Evolutionary conservation across 495 filamentous ascomycete genomes (phyloP).

Genomic region (Aspergillus steynii): DNA sequence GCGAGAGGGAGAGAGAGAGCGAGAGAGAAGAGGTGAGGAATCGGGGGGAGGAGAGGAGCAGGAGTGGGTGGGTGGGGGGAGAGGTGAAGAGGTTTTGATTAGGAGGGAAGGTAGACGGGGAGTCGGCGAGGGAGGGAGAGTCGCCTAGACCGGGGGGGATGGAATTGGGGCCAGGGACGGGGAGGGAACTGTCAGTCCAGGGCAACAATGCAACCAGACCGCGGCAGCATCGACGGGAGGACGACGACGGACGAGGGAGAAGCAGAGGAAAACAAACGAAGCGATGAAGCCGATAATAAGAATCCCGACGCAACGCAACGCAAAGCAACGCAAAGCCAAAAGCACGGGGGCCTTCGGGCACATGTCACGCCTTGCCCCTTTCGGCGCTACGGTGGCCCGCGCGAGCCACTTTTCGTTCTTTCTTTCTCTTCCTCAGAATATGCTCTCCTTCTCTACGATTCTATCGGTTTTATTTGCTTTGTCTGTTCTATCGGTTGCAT

Average conservation of each 20-base stretch:
- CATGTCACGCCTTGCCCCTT: constrained; percentile 28
- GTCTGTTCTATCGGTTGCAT: no score
- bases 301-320: no score
- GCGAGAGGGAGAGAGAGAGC: no score
- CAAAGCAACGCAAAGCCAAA: constrained; percentile 7
- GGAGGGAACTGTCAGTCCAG: no score
- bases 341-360: constrained; percentile 28
- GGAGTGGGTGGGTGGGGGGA: constrained; percentile 21
- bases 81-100: constrained; percentile 1
- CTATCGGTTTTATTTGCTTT: no score
- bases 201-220: no score
- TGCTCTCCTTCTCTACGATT: no score
- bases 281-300: background rate
- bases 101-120: background rate
- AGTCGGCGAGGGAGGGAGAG: constrained; percentile 10
- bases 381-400: constrained; percentile 21
- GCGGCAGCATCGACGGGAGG: no score
- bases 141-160: constrained; percentile 1
- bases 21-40: no score
- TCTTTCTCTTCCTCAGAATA: constrained; percentile 3
- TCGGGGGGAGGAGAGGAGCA: constrained; percentile 22
- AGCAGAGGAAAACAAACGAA: background rate
- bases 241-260: background rate
- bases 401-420: constrained; percentile 16
- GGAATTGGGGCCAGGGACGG: no score